Conservation (phyloP, 306 rosid genomes). For the Echinosophora koreensis region DNA sequence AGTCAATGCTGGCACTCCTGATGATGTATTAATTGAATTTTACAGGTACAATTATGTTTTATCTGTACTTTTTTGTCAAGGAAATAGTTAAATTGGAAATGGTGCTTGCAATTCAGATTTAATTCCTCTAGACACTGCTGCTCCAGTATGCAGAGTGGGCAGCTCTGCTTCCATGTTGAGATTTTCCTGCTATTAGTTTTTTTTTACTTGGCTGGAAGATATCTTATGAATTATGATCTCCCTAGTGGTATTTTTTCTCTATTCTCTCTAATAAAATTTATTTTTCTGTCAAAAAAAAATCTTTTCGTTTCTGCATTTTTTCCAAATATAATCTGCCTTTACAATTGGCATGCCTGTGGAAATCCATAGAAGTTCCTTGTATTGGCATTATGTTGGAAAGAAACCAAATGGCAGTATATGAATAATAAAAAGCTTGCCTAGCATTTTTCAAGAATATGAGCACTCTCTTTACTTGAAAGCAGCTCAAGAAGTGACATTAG, state of each 20-base stretch:
- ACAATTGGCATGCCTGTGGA: constrained; percentile 20
- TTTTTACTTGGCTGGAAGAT: background rate
- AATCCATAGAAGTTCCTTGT: background rate
- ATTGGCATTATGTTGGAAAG: constrained; percentile 5
- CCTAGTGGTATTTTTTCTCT: background rate
- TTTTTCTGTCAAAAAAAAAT: background rate
- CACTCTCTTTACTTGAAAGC: background rate
- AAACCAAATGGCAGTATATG: background rate
- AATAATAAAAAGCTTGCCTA: background rate
- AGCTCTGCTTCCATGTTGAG: background rate
- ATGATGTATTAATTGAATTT: constrained; percentile 70
- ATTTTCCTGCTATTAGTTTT: background rate
- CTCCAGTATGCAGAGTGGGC: background rate
- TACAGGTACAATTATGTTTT: constrained; percentile 62
- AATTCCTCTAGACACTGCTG: background rate
- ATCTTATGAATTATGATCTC: background rate
- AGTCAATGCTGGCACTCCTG: constrained; percentile 60
- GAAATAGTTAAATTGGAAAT: background rate
- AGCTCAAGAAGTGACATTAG: constrained; percentile 15
- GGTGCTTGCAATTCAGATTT: background rate
- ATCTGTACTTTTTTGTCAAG: constrained; percentile 16
- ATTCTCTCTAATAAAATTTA: background rate
- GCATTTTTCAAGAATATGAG: constrained; percentile 2
- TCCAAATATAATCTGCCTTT: background rate
- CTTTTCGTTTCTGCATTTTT: background rate